These are phyloP conservation scores for Podospora australis DNA, from an alignment of 495 filamentous ascomycete species.

Conservation along the genomic window DNA sequence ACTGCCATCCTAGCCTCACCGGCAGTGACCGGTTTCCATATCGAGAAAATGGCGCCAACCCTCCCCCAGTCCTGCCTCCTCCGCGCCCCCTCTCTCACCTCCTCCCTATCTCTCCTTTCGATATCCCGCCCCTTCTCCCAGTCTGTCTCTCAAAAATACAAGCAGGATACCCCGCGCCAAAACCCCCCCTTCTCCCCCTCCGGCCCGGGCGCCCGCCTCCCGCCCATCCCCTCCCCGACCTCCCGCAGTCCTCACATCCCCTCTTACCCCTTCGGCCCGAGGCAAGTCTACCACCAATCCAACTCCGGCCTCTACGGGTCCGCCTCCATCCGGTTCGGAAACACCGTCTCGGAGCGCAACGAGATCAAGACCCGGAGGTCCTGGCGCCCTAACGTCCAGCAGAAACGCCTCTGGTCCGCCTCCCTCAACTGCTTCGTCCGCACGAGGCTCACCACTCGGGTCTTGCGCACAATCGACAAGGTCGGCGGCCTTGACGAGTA, in stretches of 20 bases:
- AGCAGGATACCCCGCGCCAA: conserved; percentile 16
- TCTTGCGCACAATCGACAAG: conserved; percentile 81
- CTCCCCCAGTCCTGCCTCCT: conserved; percentile 13
- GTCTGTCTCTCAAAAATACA: conserved; percentile 7
- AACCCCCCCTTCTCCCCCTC: conserved; percentile 18
- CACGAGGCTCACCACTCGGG: conserved; percentile 67
- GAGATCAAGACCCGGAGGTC: conserved; percentile 75
- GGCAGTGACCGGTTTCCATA: no score
- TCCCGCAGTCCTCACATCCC: conserved; percentile 46
- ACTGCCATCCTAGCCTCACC: no score
- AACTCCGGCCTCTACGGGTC: conserved; percentile 81
- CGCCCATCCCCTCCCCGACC: conserved; percentile 22
- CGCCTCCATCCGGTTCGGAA: conserved; percentile 77
- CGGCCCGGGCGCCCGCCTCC: conserved; percentile 20
- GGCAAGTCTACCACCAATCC: conserved; percentile 74
- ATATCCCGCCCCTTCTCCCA: neutral
- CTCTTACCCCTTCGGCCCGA: conserved; percentile 78
- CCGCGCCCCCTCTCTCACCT: neutral
- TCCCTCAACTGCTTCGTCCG: conserved; percentile 58
- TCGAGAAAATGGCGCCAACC: conserved; percentile 4
- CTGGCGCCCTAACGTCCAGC: conserved; percentile 86
- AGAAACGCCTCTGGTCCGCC: conserved; percentile 66
- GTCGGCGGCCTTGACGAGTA: conserved; percentile 87
- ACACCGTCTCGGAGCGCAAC: conserved; percentile 73
- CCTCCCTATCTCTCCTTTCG: neutral